Conservation (phyloP, 768 basidiomycete species). For the Strobilomyces confusus region DNA sequence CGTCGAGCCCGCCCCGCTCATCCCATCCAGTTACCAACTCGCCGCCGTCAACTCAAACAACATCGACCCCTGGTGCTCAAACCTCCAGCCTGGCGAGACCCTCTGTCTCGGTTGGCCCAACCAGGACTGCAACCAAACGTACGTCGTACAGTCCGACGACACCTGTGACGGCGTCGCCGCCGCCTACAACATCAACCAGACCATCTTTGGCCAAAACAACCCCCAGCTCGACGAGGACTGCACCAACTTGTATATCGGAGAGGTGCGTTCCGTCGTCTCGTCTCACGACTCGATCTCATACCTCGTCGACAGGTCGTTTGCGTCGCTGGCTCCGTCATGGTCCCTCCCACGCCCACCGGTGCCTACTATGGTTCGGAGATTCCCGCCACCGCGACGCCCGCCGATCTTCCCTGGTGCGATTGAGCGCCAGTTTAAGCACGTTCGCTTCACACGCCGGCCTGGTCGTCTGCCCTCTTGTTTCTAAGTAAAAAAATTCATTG, state of each 20-base stretch:
- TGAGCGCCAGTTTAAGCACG: too few species aligned
- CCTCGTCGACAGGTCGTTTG: conserved; percentile 48
- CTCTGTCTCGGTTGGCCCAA: conserved; percentile 61
- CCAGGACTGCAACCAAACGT: conserved; percentile 63
- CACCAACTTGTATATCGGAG: conserved; percentile 69
- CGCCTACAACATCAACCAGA: conserved; percentile 42
- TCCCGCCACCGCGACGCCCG: conserved; percentile 29
- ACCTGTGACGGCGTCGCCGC: conserved; percentile 50
- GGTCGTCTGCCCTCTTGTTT: too few species aligned
- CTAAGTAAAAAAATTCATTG: too few species aligned
- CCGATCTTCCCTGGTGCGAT: conserved; percentile 48
- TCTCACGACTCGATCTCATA: background rate
- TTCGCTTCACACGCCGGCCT: too few species aligned
- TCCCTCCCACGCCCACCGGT: conserved; percentile 44
- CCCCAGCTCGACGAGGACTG: conserved; percentile 59
- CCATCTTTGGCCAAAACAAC: conserved; percentile 65
- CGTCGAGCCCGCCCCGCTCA: background rate
- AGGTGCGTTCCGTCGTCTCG: conserved; percentile 49
- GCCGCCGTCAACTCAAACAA: conserved; percentile 51
- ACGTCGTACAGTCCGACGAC: conserved; percentile 55
- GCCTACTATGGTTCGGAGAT: conserved; percentile 23
- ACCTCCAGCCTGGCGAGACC: conserved; percentile 46
- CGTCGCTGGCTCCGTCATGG: conserved; percentile 35
- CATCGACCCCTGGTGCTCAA: conserved; percentile 53
- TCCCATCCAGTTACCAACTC: conserved; percentile 61